Conservation (phyloP, 805 yeast species). For the Candida hungchunana region DNA sequence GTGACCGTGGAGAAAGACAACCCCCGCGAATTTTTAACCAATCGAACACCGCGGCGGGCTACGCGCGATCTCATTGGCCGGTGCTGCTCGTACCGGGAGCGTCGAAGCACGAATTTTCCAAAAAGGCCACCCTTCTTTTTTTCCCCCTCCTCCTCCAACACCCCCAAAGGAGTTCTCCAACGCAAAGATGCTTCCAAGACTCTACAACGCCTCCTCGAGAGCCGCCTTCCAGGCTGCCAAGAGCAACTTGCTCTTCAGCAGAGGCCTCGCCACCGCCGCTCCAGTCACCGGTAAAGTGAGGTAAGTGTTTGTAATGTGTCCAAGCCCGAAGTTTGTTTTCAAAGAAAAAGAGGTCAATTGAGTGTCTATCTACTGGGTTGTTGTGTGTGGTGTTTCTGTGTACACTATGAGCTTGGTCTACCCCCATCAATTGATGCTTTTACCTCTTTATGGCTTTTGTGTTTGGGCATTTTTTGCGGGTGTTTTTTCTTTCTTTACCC, state of each 20-base stretch:
- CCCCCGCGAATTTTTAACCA: no score
- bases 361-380: no score
- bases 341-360: no score
- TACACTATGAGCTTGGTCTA: no score
- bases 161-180: neutral
- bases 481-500: no score
- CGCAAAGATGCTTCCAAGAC: constrained; percentile 49
- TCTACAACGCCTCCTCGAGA: constrained; percentile 66
- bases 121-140: constrained; percentile 4
- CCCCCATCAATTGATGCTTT: no score
- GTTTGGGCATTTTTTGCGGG: constrained; percentile 2
- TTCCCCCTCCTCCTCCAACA: constrained; percentile 1
- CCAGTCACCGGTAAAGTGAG: constrained; percentile 80
- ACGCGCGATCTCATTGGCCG: constrained; percentile 14
- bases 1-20: no score
- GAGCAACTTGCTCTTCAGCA: constrained; percentile 70
- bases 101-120: constrained; percentile 15
- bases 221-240: constrained; percentile 86
- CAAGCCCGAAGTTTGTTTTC: no score
- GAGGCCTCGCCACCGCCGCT: constrained; percentile 77
- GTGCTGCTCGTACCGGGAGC: constrained; percentile 7
- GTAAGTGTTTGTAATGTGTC: constrained; percentile 61
- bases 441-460: constrained; percentile 2
- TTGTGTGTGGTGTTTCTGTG: no score
- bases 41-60: constrained; percentile 5